phyloP scores from a whole-genome alignment of 768 basidiomycete species.

The Trametes cubensis region DNA sequence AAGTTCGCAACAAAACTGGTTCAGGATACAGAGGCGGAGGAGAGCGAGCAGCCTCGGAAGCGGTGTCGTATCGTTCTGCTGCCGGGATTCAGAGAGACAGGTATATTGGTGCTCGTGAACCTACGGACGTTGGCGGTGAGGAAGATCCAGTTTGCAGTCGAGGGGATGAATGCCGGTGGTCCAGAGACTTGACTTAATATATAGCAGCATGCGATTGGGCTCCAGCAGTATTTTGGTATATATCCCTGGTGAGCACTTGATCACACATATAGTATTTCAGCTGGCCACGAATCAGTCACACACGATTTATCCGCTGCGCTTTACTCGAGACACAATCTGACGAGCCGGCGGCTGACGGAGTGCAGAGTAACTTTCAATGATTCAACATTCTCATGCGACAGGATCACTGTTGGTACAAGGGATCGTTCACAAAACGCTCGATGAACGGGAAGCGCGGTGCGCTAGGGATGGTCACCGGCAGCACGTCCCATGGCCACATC shows the following conservation, averaged over 20 bases:
- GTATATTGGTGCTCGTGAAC: constrained; percentile 79
- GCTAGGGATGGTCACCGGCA: not conserved
- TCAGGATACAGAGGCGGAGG: constrained; percentile 32
- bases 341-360: too few species aligned
- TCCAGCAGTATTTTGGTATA: not conserved
- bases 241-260: too few species aligned
- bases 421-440: constrained; percentile 11
- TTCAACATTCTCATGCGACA: not conserved
- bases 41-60: constrained; percentile 29
- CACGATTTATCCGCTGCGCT: too few species aligned
- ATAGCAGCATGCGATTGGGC: not conserved
- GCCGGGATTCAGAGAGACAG: constrained; percentile 80
- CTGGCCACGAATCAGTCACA: too few species aligned
- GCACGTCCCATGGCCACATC: too few species aligned
- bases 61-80: constrained; percentile 76
- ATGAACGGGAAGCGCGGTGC: constrained; percentile 18
- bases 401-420: constrained; percentile 10
- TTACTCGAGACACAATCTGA: too few species aligned
- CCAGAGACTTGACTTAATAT: constrained; percentile 12
- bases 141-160: constrained; percentile 57
- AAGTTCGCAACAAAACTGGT: constrained; percentile 77
- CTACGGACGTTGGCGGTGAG: constrained; percentile 73
- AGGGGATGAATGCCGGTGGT: constrained; percentile 36
- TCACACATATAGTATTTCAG: too few species aligned
- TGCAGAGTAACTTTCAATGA: not conserved